A percentile compares a stretch with the other conserved stretches of the same genome.
phyloP scores from a whole-genome alignment of 306 rosid species.

The Echinosophora koreensis region DNA sequence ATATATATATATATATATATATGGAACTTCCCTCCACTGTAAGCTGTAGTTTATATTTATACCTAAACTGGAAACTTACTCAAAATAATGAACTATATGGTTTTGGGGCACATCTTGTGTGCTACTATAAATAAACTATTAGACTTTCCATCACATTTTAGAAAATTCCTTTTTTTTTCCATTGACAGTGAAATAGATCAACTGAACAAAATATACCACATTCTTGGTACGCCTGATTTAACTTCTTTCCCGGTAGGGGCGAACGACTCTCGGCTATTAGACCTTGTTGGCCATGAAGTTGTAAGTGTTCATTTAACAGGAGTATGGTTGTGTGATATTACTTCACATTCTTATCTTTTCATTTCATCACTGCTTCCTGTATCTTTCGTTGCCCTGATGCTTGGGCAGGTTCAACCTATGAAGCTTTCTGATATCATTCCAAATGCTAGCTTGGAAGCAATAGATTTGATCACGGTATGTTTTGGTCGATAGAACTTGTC shows the following conservation, averaged over 20 bases:
- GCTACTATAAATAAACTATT: conserved; percentile 10
- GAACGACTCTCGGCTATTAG: conserved; percentile 61
- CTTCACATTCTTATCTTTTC: conserved; percentile 8
- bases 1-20: not conserved
- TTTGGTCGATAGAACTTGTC: conserved; percentile 35
- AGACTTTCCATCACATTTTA: conserved; percentile 41
- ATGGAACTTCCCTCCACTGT: conserved; percentile 23
- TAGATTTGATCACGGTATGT: conserved; percentile 80
- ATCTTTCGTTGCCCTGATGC: conserved; percentile 30
- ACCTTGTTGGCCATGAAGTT: conserved; percentile 63
- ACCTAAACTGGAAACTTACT: conserved; percentile 6
- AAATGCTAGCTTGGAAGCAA: conserved; percentile 81
- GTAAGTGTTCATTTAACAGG: conserved; percentile 55
- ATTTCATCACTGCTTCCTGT: conserved; percentile 16
- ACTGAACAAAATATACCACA: conserved; percentile 73
- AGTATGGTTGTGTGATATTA: conserved; percentile 28
- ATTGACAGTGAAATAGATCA: conserved; percentile 87
- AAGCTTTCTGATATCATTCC: conserved; percentile 77
- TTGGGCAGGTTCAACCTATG: conserved; percentile 66
- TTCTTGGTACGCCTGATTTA: conserved; percentile 80
- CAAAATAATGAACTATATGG: conserved; percentile 15
- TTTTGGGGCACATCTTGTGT: conserved; percentile 32
- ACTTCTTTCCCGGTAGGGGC: conserved; percentile 64
- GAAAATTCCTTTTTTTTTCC: conserved; percentile 38
- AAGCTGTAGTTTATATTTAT: conserved; percentile 14